Evolutionary conservation across 306 rosid species (phyloP).

Genomic region (Begonia masoniana): DNA sequence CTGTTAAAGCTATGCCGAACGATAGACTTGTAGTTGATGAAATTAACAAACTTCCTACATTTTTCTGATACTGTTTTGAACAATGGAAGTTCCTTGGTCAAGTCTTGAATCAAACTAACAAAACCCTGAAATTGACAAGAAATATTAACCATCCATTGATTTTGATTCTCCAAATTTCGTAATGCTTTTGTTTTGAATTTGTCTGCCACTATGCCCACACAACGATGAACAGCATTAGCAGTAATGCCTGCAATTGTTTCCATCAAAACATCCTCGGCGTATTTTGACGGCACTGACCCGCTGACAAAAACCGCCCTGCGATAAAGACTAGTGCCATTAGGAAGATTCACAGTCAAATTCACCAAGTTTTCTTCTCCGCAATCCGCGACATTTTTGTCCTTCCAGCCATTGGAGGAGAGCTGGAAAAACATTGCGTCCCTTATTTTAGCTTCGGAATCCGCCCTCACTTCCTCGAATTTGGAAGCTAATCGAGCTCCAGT

Average conservation of each 20-base stretch:
- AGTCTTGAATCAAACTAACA: too few species aligned
- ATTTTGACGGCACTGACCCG: slow-evolving; percentile 55
- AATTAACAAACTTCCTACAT: too few species aligned
- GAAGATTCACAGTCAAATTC: slow-evolving; percentile 68
- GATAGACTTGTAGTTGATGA: too few species aligned
- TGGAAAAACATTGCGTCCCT: slow-evolving; percentile 92
- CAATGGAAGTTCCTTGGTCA: too few species aligned
- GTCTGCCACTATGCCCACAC: too few species aligned
- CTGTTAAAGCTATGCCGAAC: too few species aligned
- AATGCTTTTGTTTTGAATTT: too few species aligned
- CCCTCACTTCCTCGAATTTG: slow-evolving; percentile 57
- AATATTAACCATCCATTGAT: too few species aligned
- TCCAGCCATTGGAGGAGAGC: slow-evolving; percentile 79
- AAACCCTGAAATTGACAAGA: too few species aligned
- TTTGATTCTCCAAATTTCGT: too few species aligned
- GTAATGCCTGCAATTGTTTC: slow-evolving; percentile 83
- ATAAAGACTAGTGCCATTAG: slow-evolving; percentile 85
- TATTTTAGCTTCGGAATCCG: slow-evolving; percentile 67
- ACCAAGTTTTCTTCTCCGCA: slow-evolving; percentile 43
- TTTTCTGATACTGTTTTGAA: too few species aligned
- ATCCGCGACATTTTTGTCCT: slow-evolving; percentile 18
- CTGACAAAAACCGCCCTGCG: slow-evolving; percentile 56
- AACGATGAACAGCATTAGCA: slow-evolving; percentile 20
- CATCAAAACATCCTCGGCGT: slow-evolving; percentile 81
- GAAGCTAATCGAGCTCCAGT: slow-evolving; percentile 38